Evolutionary conservation across 2,329 filamentous ascomycete genomes (phyloP).

Genomic region (Aspergillus calidoustus): DNA sequence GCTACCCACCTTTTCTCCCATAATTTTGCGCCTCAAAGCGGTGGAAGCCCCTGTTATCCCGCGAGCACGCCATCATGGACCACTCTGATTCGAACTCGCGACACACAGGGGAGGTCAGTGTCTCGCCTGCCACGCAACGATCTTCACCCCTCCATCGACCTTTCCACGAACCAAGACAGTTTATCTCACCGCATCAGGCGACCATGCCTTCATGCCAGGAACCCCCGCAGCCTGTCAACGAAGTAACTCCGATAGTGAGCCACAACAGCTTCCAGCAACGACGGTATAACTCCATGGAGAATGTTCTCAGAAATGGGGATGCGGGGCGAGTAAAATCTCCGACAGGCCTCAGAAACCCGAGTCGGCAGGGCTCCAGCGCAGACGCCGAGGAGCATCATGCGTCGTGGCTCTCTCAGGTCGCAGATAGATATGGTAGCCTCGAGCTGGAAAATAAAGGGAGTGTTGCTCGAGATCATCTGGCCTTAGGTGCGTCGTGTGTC

Average conservation of each 20-base stretch:
- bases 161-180: constrained; percentile 23
- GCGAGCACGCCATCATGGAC: constrained; percentile 43
- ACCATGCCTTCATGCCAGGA: constrained; percentile 25
- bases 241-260: constrained; percentile 40
- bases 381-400: constrained; percentile 24
- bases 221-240: constrained; percentile 27
- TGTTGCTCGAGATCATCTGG: constrained; percentile 68
- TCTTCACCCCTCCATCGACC: constrained; percentile 28
- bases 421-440: constrained; percentile 65
- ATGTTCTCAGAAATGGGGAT: constrained; percentile 23
- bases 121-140: constrained; percentile 28
- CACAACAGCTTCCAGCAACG: constrained; percentile 27
- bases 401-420: constrained; percentile 53
- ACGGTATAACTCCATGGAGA: constrained; percentile 40
- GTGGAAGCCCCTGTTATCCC: constrained; percentile 21
- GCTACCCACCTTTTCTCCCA: constrained; percentile 16
- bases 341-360: constrained; percentile 17
- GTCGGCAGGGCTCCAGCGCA: constrained; percentile 8
- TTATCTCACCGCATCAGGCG: constrained; percentile 25
- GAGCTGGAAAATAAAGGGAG: constrained; percentile 70
- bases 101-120: constrained; percentile 25
- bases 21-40: constrained; percentile 11
- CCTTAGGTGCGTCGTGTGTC: constrained; percentile 54
- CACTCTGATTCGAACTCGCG: constrained; percentile 33
- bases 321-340: constrained; percentile 16